phyloP scores from a whole-genome alignment of 176 grass and related monocot genomes.

The Stipa capillata region DNA sequence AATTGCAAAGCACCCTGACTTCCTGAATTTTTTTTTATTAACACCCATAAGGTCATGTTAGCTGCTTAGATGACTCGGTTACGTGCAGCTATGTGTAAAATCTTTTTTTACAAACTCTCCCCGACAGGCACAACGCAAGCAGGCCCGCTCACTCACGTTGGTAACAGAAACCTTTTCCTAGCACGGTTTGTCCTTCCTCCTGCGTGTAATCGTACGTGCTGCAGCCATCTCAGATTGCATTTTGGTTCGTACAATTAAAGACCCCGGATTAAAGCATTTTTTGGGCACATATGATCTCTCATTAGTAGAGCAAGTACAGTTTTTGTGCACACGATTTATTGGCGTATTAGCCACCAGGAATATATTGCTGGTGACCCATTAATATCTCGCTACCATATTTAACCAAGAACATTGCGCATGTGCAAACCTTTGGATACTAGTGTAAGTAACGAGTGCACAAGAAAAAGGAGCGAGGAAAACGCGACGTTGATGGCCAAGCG shows the following conservation, averaged over 20 bases:
- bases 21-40: neutral
- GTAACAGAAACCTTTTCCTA: neutral
- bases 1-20: neutral
- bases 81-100: neutral
- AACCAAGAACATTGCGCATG: neutral
- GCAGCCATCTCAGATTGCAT: neutral
- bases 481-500: constrained; percentile 27
- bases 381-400: constrained; percentile 1
- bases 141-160: neutral
- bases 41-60: neutral
- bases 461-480: neutral
- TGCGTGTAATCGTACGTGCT: neutral
- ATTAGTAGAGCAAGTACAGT: neutral
- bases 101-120: neutral
- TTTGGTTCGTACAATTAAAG: no score
- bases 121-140: neutral
- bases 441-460: neutral
- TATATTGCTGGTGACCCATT: constrained; percentile 10
- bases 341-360: constrained; percentile 1
- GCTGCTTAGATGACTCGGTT: neutral
- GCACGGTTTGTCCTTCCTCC: neutral
- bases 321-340: neutral
- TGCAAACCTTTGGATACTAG: neutral
- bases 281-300: no score
- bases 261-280: no score